phyloP scores from a whole-genome alignment of 2,329 filamentous ascomycete species.

The Exophiala sp. region DNA sequence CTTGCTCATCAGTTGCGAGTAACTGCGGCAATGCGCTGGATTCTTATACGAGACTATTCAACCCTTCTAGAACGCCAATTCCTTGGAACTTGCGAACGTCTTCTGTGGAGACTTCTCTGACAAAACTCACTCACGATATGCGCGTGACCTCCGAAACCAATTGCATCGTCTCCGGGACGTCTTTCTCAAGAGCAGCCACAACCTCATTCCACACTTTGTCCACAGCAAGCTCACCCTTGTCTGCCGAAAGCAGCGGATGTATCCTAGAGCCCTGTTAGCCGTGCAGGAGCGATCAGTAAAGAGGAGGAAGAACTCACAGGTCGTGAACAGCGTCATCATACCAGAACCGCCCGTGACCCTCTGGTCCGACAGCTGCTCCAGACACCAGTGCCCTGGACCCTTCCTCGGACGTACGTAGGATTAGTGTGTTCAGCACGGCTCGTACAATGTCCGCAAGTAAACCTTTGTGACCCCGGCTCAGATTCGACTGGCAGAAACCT shows the following conservation, averaged over 20 bases:
- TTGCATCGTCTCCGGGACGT: not conserved
- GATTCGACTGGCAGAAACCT: not conserved
- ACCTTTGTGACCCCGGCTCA: not conserved
- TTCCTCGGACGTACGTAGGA: not conserved
- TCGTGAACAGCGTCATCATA: not conserved
- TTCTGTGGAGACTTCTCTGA: no score
- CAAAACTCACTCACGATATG: not conserved
- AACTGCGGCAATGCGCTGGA: no score
- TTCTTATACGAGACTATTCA: no score
- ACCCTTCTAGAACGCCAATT: no score
- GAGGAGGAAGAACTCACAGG: not conserved
- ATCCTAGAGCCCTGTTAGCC: not conserved
- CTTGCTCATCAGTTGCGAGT: no score
- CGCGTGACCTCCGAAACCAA: not conserved
- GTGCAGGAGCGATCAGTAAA: not conserved
- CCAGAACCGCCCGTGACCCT: not conserved
- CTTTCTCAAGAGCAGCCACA: not conserved
- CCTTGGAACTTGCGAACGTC: no score
- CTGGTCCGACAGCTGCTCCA: not conserved
- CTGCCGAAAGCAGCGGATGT: not conserved
- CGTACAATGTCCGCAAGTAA: not conserved
- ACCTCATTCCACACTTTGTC: slow-evolving; percentile 1
- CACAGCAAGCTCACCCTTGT: not conserved
- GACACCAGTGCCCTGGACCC: not conserved
- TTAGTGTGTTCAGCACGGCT: not conserved